phyloP scores from a whole-genome alignment of 305 asterid species.

The Rubia occidens region DNA sequence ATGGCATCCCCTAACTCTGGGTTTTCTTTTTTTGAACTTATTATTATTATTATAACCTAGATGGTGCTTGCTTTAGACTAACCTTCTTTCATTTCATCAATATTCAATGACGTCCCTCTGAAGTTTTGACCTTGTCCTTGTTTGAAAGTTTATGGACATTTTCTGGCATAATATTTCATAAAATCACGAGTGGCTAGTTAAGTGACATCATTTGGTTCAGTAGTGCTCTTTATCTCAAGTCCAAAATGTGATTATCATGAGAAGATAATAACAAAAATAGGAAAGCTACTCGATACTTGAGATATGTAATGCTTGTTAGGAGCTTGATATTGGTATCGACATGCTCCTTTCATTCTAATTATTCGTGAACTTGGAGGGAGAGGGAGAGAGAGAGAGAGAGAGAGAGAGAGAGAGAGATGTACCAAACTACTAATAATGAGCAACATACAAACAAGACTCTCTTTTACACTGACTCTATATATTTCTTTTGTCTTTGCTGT shows the following conservation, averaged over 20 bases:
- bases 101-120: neutral
- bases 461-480: conserved; percentile 2
- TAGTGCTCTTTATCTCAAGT: neutral
- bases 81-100: conserved; percentile 5
- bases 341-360: neutral
- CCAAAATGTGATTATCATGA: neutral
- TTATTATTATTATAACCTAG: neutral
- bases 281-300: neutral
- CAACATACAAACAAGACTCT: neutral
- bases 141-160: neutral
- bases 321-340: neutral
- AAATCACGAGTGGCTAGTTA: neutral
- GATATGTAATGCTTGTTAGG: neutral
- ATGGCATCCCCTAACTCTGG: neutral
- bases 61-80: neutral
- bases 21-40: neutral
- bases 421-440: neutral
- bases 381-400: neutral
- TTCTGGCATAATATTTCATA: neutral
- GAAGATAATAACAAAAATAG: neutral
- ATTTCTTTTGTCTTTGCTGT: neutral
- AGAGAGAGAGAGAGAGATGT: neutral
- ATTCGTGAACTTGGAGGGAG: too few relatives aligned
- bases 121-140: neutral
- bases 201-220: neutral